These are phyloP conservation scores for Pestalotiopsis sp. DNA, from an alignment of 2,329 filamentous ascomycete genomes.

Conservation along the genomic window DNA sequence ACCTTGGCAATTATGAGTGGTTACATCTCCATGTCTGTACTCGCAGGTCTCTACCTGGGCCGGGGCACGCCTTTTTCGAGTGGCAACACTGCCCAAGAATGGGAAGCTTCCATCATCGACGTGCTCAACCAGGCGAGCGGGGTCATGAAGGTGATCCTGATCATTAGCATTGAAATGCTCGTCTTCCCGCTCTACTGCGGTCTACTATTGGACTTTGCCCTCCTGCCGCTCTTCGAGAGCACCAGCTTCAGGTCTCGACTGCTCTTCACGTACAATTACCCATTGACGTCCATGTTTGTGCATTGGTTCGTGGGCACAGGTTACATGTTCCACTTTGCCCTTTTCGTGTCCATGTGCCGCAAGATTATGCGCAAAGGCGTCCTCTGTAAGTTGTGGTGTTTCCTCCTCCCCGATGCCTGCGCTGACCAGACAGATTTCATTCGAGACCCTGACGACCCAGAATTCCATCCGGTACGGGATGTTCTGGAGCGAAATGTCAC, in stretches of 20 bases:
- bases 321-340: slow-evolving; percentile 99
- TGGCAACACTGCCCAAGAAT: slow-evolving; percentile 57
- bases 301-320: slow-evolving; percentile 99
- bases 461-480: slow-evolving; percentile 96
- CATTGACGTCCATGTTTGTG: slow-evolving; percentile 90
- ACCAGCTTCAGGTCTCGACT: slow-evolving; percentile 78
- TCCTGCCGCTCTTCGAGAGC: slow-evolving; percentile 85
- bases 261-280: slow-evolving; percentile 76
- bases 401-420: background rate
- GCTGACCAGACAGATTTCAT: slow-evolving; percentile 73
- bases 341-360: slow-evolving; percentile 98
- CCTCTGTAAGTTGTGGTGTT: slow-evolving; percentile 67
- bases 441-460: slow-evolving; percentile 95
- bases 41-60: slow-evolving; percentile 80
- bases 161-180: slow-evolving; percentile 99
- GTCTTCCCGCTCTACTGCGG: slow-evolving; percentile 96
- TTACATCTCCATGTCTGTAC: slow-evolving; percentile 75
- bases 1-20: slow-evolving; percentile 77
- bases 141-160: slow-evolving; percentile 95
- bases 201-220: slow-evolving; percentile 82
- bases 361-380: slow-evolving; percentile 97
- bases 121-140: slow-evolving; percentile 90
- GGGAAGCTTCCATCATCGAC: slow-evolving; percentile 81
- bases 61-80: slow-evolving; percentile 70
- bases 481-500: slow-evolving; percentile 91